Percentiles rank a stretch among this genome's conserved stretches.
phyloP scores from a whole-genome alignment of 352 stramenopile species.

The Globisporangium recalcitrans region DNA sequence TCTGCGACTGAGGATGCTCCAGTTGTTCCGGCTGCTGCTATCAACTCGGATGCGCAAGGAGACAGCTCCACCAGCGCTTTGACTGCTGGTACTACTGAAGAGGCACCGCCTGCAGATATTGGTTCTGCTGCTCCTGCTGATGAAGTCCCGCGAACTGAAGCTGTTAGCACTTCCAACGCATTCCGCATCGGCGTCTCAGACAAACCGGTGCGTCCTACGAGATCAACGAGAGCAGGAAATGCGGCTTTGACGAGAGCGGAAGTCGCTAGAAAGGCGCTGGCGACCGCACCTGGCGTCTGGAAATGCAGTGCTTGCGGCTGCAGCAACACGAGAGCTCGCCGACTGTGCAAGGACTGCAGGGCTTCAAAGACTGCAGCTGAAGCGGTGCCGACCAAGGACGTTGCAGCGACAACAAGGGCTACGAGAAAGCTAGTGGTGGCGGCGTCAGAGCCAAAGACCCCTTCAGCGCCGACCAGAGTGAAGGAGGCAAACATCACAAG shows the following conservation, averaged over 20 bases:
- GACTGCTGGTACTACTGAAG: background rate
- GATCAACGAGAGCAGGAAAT: constrained; percentile 10
- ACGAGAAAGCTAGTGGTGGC: background rate
- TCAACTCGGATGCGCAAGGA: background rate
- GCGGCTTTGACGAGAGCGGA: constrained; percentile 12
- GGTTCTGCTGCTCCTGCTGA: background rate
- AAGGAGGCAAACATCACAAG: background rate
- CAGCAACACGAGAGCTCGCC: constrained; percentile 41
- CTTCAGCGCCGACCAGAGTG: background rate
- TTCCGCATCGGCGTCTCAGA: constrained; percentile 13
- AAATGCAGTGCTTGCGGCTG: constrained; percentile 47
- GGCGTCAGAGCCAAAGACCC: background rate
- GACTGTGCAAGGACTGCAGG: constrained; percentile 43
- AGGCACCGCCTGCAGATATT: too few relatives aligned
- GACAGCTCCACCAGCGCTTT: background rate
- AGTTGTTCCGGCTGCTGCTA: background rate
- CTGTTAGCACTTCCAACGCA: constrained; percentile 10
- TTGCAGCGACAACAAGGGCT: background rate
- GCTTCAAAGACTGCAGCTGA: constrained; percentile 19
- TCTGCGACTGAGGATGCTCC: background rate
- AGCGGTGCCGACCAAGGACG: background rate
- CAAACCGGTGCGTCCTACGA: background rate
- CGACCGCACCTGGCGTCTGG: constrained; percentile 29
- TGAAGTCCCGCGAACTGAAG: background rate
- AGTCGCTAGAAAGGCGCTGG: background rate